A percentile compares a stretch with the other conserved stretches of the same genome.
Evolutionary conservation across 805 yeast genomes (phyloP).

Genomic region (Metschnikowia noctiluminum): DNA sequence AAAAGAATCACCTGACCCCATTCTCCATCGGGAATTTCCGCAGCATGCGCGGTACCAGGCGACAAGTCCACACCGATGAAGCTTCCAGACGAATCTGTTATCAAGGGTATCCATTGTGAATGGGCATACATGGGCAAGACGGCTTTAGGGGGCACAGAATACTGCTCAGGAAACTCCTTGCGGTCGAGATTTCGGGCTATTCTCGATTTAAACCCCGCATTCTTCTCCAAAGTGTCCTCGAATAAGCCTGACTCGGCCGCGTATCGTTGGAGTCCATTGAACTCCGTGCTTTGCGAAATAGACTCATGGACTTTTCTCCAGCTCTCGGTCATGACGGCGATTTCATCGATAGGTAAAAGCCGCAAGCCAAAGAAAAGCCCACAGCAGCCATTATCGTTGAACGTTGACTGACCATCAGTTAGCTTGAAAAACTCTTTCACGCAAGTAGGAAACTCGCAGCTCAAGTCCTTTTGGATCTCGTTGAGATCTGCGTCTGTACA

Average conservation of each 20-base stretch:
- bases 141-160: conserved; percentile 73
- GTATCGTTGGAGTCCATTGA: conserved; percentile 3
- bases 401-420: conserved; percentile 80
- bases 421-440: conserved; percentile 74
- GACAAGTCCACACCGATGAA: conserved; percentile 83
- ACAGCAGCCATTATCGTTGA: conserved; percentile 64
- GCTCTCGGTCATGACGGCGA: conserved; percentile 73
- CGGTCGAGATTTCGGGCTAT: neutral
- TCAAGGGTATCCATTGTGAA: conserved; percentile 86
- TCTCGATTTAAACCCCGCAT: conserved; percentile 5
- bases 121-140: conserved; percentile 81
- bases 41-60: conserved; percentile 7
- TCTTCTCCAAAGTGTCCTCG: conserved; percentile 1
- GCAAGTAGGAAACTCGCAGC: conserved; percentile 70
- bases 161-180: conserved; percentile 42
- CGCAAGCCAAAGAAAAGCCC: conserved; percentile 81
- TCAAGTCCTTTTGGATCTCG: conserved; percentile 81
- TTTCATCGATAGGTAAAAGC: conserved; percentile 74
- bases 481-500: conserved; percentile 77
- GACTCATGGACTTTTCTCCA: conserved; percentile 75
- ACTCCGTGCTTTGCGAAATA: conserved; percentile 12
- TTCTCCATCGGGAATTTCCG: conserved; percentile 24
- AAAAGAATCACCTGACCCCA: conserved; percentile 91
- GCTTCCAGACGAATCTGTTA: conserved; percentile 87
- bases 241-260: conserved; percentile 5